Evolutionary conservation across 2,329 filamentous ascomycete genomes (phyloP).

Genomic region (Helotiales sp.): DNA sequence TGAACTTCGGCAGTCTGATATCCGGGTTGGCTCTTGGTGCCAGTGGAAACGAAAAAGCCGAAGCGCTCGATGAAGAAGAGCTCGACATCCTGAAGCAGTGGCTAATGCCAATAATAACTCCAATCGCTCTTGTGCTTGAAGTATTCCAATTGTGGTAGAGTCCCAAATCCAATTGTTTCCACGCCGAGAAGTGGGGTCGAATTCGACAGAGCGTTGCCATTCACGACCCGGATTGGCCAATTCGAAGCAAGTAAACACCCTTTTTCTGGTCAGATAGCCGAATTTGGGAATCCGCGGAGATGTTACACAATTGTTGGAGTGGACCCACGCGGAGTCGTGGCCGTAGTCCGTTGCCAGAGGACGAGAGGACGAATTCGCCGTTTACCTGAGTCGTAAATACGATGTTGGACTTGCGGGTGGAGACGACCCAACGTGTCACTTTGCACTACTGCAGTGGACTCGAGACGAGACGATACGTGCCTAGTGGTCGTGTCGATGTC

Average conservation of each 20-base stretch:
- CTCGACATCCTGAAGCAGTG: not conserved
- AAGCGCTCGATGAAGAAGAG: not conserved
- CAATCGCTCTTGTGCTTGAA: not conserved
- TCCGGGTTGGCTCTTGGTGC: conserved; percentile 13
- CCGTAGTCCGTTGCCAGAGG: not conserved
- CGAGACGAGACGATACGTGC: no score
- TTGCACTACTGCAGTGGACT: no score
- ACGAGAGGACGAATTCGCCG: no score
- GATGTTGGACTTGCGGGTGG: not conserved
- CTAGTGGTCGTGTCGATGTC: no score
- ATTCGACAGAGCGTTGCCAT: not conserved
- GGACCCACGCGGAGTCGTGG: not conserved
- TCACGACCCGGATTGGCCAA: not conserved
- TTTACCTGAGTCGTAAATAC: not conserved
- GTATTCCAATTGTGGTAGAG: not conserved
- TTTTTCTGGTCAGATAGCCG: not conserved
- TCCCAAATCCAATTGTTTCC: no score
- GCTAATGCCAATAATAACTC: not conserved
- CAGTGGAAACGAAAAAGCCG: not conserved
- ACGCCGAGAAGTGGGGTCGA: not conserved
- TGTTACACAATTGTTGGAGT: not conserved
- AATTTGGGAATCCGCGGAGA: not conserved
- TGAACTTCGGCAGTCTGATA: conserved; percentile 54
- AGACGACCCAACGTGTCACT: no score
- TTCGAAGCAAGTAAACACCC: not conserved